These are phyloP conservation scores for Ustilago curta DNA, from an alignment of 1,284 basidiomycete species.

Conservation along the genomic window DNA sequence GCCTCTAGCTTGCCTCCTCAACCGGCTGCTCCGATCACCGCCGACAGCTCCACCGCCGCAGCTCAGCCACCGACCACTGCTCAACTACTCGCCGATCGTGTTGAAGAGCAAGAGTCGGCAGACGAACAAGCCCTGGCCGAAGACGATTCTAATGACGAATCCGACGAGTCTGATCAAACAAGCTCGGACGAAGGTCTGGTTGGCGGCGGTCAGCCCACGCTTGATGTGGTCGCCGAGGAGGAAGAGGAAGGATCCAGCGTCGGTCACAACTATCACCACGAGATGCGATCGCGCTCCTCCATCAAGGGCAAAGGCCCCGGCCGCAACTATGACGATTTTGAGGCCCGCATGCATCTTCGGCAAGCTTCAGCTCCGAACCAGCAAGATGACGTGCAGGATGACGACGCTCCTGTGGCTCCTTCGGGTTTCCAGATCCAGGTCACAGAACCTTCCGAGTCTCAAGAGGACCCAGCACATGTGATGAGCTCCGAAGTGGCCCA, in stretches of 20 bases:
- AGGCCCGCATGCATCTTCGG: slow-evolving; percentile 30
- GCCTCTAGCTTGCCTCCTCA: not conserved
- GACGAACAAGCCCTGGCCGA: slow-evolving; percentile 16
- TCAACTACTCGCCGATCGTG: slow-evolving; percentile 30
- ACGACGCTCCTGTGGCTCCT: slow-evolving; percentile 4
- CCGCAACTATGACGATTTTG: slow-evolving; percentile 34
- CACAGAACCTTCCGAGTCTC: slow-evolving; percentile 11
- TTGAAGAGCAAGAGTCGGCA: slow-evolving; percentile 35
- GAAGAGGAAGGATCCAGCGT: slow-evolving; percentile 55
- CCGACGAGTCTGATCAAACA: slow-evolving; percentile 20
- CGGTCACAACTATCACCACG: slow-evolving; percentile 44
- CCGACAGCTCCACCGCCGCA: not conserved
- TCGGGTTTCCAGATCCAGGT: slow-evolving; percentile 34
- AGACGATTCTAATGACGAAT: slow-evolving; percentile 32
- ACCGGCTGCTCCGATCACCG: not conserved
- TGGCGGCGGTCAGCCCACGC: slow-evolving; percentile 28
- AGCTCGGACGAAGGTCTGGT: slow-evolving; percentile 43
- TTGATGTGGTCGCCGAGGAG: slow-evolving; percentile 59
- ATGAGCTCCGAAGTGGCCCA: not conserved
- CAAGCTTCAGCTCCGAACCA: slow-evolving; percentile 36
- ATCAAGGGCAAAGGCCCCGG: slow-evolving; percentile 37
- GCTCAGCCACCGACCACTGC: slow-evolving; percentile 23
- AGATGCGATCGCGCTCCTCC: slow-evolving; percentile 46
- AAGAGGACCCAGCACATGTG: not conserved
- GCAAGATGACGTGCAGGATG: not conserved